Conservation (phyloP, 2,329 filamentous ascomycete genomes). For the Fusarium zealandicum region DNA sequence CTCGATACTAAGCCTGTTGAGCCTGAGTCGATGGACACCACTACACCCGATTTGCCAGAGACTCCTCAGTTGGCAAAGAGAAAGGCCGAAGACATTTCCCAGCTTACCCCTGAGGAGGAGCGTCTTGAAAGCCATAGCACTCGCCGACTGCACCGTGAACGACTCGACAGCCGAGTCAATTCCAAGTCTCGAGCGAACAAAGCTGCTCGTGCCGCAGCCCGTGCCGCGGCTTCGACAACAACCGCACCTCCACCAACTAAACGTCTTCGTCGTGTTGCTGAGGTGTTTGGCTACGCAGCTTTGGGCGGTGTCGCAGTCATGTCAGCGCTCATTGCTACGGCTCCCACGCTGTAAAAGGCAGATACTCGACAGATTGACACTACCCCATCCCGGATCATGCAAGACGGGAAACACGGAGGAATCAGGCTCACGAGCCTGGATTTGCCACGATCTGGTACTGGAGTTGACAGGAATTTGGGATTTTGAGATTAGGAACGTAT, state of each 20-base stretch:
- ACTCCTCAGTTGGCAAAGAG: slow-evolving; percentile 32
- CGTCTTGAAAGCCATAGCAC: background rate
- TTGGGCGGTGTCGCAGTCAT: slow-evolving; percentile 50
- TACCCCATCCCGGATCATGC: background rate
- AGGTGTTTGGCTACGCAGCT: slow-evolving; percentile 47
- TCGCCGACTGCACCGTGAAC: background rate
- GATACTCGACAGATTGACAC: slow-evolving; percentile 6
- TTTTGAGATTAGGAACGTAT: slow-evolving; percentile 2
- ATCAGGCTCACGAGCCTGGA: background rate
- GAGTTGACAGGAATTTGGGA: slow-evolving; percentile 30
- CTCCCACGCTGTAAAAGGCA: slow-evolving; percentile 37
- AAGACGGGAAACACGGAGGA: background rate
- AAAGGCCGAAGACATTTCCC: slow-evolving; percentile 42
- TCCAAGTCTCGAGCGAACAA: background rate
- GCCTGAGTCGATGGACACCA: background rate
- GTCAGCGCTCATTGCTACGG: slow-evolving; percentile 50
- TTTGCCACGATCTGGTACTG: slow-evolving; percentile 12
- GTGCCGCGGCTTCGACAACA: background rate
- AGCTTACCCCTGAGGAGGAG: slow-evolving; percentile 24
- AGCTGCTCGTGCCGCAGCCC: background rate
- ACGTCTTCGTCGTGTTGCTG: slow-evolving; percentile 46
- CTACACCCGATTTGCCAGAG: background rate
- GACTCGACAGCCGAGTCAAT: background rate
- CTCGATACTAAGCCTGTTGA: background rate
- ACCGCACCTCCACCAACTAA: slow-evolving; percentile 37